phyloP scores from a whole-genome alignment of 192 early-diverging fungal genomes.

The Coemansia sp. region DNA sequence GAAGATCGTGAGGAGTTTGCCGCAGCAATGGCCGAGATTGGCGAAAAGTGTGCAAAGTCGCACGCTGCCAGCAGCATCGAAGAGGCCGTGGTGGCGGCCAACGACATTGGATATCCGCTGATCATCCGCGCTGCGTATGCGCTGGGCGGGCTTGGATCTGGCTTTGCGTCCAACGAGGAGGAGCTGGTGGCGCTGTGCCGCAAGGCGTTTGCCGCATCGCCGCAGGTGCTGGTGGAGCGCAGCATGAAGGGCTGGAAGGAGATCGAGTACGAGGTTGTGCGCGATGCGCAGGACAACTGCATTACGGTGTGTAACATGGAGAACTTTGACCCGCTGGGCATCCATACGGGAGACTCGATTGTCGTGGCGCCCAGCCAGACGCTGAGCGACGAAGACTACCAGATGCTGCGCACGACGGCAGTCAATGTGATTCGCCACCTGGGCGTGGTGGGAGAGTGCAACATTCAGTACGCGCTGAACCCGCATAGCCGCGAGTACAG shows the following conservation, averaged over 20 bases:
- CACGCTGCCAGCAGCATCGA: constrained; percentile 75
- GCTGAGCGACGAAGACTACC: constrained; percentile 95
- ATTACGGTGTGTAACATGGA: constrained; percentile 99
- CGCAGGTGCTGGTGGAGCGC: constrained; percentile 92
- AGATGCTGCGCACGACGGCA: constrained; percentile 95
- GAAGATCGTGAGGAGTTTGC: constrained; percentile 97
- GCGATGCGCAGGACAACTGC: constrained; percentile 93
- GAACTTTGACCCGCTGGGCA: constrained; percentile 99
- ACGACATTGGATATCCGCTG: constrained; percentile 89
- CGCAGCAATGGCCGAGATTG: constrained; percentile 79
- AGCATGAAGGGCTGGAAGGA: constrained; percentile 99
- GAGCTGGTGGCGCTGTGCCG: constrained; percentile 77
- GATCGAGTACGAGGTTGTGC: constrained; percentile 96
- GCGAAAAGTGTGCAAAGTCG: constrained; percentile 89
- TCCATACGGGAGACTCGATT: constrained; percentile 99
- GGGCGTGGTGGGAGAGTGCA: constrained; percentile 99
- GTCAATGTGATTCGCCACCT: constrained; percentile 96
- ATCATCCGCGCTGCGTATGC: constrained; percentile 96
- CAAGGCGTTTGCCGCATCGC: constrained; percentile 88
- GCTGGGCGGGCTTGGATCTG: constrained; percentile 95
- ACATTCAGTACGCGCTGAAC: constrained; percentile 98
- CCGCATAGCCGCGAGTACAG: constrained; percentile 92
- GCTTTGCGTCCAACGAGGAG: constrained; percentile 88
- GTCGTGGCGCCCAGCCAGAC: constrained; percentile 98
- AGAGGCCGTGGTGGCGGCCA: constrained; percentile 84